Evolutionary conservation across 1,284 basidiomycete species (phyloP).

Genomic region (Boletellus deceptivus): DNA sequence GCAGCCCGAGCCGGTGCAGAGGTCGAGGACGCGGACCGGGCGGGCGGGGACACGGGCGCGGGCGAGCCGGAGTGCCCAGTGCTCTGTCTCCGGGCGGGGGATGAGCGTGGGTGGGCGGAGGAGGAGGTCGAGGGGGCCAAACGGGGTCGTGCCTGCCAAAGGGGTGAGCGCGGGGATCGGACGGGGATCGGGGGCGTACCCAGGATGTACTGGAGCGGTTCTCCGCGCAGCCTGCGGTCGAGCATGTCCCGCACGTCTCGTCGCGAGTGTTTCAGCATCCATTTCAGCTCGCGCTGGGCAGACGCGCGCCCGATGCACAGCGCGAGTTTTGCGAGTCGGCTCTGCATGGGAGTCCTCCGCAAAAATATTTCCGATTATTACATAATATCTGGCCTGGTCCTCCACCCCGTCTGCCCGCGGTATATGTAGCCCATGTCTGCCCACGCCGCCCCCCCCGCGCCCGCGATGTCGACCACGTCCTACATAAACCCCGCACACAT

Average conservation of each 20-base stretch:
- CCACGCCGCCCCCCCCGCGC: constrained; percentile 4
- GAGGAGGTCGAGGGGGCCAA: constrained; percentile 75
- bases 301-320: constrained; percentile 42
- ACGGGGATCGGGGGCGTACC: constrained; percentile 47
- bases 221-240: constrained; percentile 56
- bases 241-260: constrained; percentile 45
- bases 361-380: constrained; percentile 2
- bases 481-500: constrained; percentile 32
- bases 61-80: constrained; percentile 67
- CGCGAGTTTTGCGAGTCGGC: constrained; percentile 33
- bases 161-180: constrained; percentile 6
- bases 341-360: constrained; percentile 4
- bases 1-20: constrained; percentile 89
- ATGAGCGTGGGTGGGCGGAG: constrained; percentile 80
- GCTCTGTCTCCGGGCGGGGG: constrained; percentile 89
- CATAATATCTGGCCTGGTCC: constrained; percentile 9
- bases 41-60: constrained; percentile 39
- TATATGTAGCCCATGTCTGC: constrained; percentile 17
- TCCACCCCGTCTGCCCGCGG: constrained; percentile 1
- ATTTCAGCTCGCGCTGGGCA: constrained; percentile 56
- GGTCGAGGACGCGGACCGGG: constrained; percentile 68
- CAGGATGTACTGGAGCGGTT: constrained; percentile 90
- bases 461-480: not conserved
- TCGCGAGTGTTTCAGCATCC: constrained; percentile 49
- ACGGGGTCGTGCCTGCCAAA: constrained; percentile 76